Conservation (phyloP, 768 basidiomycete species). For the Mycena albidolilacea region DNA sequence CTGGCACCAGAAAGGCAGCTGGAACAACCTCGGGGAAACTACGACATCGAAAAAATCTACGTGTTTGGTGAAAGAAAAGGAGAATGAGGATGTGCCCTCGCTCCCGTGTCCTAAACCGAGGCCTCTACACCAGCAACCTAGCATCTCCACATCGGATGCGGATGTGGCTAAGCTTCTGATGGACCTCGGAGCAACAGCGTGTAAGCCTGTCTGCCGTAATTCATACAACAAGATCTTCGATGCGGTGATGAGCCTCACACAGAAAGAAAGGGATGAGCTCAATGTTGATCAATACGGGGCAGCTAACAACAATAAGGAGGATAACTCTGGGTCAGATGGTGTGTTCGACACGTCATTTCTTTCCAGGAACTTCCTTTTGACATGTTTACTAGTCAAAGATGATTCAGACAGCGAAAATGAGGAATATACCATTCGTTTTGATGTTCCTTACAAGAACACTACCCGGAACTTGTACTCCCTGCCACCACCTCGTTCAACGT, state of each 20-base stretch:
- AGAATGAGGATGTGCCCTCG: too few relatives aligned
- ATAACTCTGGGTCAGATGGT: too few relatives aligned
- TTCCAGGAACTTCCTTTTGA: too few relatives aligned
- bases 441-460: not conserved
- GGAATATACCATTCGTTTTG: not conserved
- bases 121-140: not conserved
- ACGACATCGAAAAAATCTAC: too few relatives aligned
- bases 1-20: too few relatives aligned
- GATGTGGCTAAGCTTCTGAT: slow-evolving; percentile 4
- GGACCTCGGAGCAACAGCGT: not conserved
- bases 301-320: too few relatives aligned
- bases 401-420: not conserved
- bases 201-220: too few relatives aligned
- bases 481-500: not conserved
- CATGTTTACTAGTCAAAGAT: too few relatives aligned
- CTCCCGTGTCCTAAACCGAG: not conserved
- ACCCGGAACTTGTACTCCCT: not conserved
- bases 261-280: not conserved
- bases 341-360: too few relatives aligned
- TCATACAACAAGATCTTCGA: not conserved
- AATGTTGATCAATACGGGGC: not conserved
- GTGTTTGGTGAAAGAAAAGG: too few relatives aligned
- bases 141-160: not conserved
- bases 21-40: too few relatives aligned
- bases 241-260: not conserved